Base-by-base conservation (phyloP, 2,329 filamentous ascomycete genomes). In the Bipolaris sorokiniana region DNA sequence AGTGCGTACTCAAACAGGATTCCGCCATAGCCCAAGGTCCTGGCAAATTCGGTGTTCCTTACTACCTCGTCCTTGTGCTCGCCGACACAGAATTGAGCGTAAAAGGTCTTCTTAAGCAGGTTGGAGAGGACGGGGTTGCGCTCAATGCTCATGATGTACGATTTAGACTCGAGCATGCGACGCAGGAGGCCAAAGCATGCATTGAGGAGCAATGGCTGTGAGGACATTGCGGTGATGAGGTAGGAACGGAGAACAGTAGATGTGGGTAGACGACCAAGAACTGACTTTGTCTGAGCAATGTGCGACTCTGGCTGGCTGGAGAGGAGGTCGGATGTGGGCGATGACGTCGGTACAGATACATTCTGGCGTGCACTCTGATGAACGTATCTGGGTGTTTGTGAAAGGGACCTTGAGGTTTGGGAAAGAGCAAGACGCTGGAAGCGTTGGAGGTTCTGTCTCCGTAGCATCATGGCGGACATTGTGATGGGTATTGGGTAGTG, bases 31-130 rank as follows among this genome's bases (percentile, higher is more conserved):
- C 93, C 93, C 42, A 94, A 86, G 31, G 91, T 90, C 9, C 96
- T 81, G 1, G 82, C 80, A 1, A 82, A 72, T 28, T 92, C 85
- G 0, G 89, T 92, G 28, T 68, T 75, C 10, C 74, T 77, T 40
- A 81, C 80, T 1, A 96, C 89, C 76, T 97, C 90, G 1, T 74
- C 68, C 0, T 84, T 81, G 47, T 85, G 89, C 77, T 92, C 90
- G 26, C 93, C 93, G 0, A 91, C 91, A 76, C 93, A 97, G 77
- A 96, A 97, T 69, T 97, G 93, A 22, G 88, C 87, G 74, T 97
- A 97, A 68, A 97, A 92, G 0, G 91, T 96, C 71, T 88, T 85
- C 74, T 92, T 92, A 48, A 97, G 81, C 40, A 92, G 72, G 58
- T 81, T 85, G 41, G 87, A 84, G 15, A 96, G 82, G 1, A 94